Percentiles rank a stretch among this genome's conserved stretches.
Conservation (phyloP, 257 asterid genomes). For the Fraxinus quadrangulata region DNA sequence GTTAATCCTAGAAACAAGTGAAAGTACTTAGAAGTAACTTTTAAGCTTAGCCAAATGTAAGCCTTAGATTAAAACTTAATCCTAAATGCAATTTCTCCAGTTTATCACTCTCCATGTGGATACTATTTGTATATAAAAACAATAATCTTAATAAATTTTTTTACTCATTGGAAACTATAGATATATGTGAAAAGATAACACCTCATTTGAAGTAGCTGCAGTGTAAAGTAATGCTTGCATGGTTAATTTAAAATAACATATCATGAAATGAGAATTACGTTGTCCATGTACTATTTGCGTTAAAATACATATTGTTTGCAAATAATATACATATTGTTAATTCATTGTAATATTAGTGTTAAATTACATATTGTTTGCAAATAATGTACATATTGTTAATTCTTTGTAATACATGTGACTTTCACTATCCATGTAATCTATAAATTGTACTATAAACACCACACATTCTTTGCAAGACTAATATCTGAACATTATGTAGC, state of each 20-base stretch:
- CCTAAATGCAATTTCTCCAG: not conserved
- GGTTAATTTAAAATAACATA: no score
- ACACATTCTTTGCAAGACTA: no score
- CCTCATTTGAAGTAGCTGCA: not conserved
- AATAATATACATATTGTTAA: no score
- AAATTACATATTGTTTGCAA: not conserved
- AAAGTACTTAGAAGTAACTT: no score
- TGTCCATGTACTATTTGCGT: not conserved
- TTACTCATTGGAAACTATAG: not conserved
- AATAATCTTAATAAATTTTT: not conserved
- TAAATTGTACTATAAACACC: no score
- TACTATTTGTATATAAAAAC: no score
- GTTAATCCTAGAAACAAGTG: not conserved
- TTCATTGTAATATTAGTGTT: not conserved
- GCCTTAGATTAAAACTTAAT: not conserved
- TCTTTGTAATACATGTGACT: not conserved
- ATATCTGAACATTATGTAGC: no score
- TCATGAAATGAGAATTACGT: not conserved
- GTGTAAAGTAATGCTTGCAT: not conserved
- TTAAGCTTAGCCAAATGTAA: no score
- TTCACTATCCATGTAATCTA: not conserved
- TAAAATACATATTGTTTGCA: not conserved
- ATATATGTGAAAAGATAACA: no score
- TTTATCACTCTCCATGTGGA: not conserved
- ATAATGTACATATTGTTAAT: no score